phyloP scores from a whole-genome alignment of 176 grass and related monocot species.

The Carex cristatella region DNA sequence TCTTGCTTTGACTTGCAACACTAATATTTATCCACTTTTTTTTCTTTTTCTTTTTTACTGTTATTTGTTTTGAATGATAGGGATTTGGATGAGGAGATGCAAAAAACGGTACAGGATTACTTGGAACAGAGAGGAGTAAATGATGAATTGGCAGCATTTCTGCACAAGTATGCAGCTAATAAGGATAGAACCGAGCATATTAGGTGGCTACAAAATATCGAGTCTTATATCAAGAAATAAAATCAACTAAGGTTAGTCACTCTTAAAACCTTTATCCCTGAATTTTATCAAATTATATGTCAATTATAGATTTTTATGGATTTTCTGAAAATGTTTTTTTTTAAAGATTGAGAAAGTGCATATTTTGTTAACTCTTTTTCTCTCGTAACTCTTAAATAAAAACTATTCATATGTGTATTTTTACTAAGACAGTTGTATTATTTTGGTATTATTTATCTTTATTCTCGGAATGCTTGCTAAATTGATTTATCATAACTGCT shows the following conservation, averaged over 20 bases:
- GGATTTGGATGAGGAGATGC: conserved; percentile 86
- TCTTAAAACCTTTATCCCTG: background rate
- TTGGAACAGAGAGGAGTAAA: conserved; percentile 67
- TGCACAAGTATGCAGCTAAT: conserved; percentile 56
- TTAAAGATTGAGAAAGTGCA: background rate
- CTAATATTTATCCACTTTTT: no score
- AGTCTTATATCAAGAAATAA: conserved; percentile 48
- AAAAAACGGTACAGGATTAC: conserved; percentile 42
- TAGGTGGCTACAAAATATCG: conserved; percentile 55
- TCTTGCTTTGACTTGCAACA: no score
- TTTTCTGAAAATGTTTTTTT: no score
- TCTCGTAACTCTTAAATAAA: background rate
- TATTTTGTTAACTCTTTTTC: background rate
- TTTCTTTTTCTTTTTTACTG: no score
- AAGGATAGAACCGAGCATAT: conserved; percentile 63
- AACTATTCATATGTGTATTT: background rate
- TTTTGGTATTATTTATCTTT: background rate
- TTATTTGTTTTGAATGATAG: conserved; percentile 3
- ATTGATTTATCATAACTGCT: background rate
- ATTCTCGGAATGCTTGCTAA: background rate
- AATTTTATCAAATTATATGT: background rate
- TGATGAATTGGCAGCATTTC: conserved; percentile 62
- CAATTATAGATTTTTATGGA: background rate
- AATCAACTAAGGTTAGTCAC: background rate
- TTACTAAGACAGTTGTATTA: background rate